Percentiles rank a stretch among this genome's conserved stretches.
These are phyloP conservation scores for Plantago major DNA, from an alignment of 257 asterid species.

Conservation along the genomic window DNA sequence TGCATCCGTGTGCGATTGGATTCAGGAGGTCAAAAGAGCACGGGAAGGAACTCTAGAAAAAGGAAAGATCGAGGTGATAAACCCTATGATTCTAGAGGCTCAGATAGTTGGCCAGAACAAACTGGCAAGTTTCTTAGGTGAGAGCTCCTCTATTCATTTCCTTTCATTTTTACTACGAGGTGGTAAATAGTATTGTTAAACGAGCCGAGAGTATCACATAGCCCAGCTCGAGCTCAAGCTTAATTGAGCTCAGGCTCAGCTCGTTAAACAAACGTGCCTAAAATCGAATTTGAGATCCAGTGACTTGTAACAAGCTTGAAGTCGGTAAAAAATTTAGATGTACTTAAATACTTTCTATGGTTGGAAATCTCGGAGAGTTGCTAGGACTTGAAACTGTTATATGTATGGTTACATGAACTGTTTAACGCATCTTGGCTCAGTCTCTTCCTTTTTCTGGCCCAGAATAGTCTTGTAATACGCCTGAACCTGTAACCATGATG, in stretches of 20 bases:
- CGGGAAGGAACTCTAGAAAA: constrained; percentile 62
- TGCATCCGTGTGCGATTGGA: constrained; percentile 79
- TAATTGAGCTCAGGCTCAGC: too few relatives aligned
- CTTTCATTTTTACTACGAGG: not conserved
- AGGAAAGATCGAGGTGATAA: constrained; percentile 71
- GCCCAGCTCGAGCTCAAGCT: too few relatives aligned
- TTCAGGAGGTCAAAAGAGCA: constrained; percentile 46
- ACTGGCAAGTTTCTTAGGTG: constrained; percentile 91
- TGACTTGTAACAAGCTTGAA: too few relatives aligned
- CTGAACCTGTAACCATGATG: not conserved
- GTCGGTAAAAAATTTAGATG: too few relatives aligned
- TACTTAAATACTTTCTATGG: too few relatives aligned
- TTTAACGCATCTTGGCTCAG: not conserved
- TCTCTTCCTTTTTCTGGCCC: too few relatives aligned
- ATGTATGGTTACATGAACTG: not conserved
- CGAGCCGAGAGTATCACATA: too few relatives aligned
- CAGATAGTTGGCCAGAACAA: constrained; percentile 79
- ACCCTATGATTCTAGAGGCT: constrained; percentile 81
- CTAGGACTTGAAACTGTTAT: not conserved
- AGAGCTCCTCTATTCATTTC: constrained; percentile 23
- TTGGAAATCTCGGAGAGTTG: too few relatives aligned
- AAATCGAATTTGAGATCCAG: too few relatives aligned
- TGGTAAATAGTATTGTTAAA: not conserved
- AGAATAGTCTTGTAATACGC: not conserved
- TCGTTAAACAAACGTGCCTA: too few relatives aligned